These are phyloP conservation scores for Amanita muscaria DNA, from an alignment of 768 basidiomycete genomes.

Conservation along the genomic window DNA sequence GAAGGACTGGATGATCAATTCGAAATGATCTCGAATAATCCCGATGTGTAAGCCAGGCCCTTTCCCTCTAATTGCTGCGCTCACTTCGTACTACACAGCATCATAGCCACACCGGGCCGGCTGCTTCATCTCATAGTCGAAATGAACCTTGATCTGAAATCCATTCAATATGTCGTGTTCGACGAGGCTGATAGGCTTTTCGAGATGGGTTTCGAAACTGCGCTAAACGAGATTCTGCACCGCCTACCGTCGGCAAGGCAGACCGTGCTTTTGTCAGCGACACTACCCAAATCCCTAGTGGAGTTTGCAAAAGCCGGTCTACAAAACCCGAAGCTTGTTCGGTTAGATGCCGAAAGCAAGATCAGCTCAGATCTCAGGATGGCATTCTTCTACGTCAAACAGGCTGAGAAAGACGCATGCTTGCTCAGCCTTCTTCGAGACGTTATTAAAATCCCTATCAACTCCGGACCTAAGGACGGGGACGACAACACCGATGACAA, in stretches of 20 bases:
- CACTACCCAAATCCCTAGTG: constrained; percentile 89
- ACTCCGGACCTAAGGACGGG: constrained; percentile 22
- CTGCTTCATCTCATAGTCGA: constrained; percentile 94
- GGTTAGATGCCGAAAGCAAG: constrained; percentile 94
- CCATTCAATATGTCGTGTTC: constrained; percentile 86
- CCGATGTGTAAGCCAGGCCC: constrained; percentile 72
- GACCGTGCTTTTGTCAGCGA: constrained; percentile 93
- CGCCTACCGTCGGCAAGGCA: constrained; percentile 84
- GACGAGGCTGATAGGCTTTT: constrained; percentile 98
- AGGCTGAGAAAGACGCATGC: constrained; percentile 90
- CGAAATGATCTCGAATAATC: constrained; percentile 87
- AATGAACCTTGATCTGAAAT: constrained; percentile 88
- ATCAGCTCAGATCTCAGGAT: constrained; percentile 89
- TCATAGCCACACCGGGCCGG: constrained; percentile 97
- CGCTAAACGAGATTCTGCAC: constrained; percentile 84
- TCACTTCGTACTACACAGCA: constrained; percentile 40
- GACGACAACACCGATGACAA: constrained; percentile 20
- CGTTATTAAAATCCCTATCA: constrained; percentile 74
- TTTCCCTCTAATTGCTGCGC: constrained; percentile 7
- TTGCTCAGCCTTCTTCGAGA: constrained; percentile 78
- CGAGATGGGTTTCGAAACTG: constrained; percentile 94
- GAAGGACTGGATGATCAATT: constrained; percentile 96
- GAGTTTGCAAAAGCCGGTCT: constrained; percentile 99
- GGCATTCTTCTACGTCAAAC: constrained; percentile 90
- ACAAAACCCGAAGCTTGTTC: constrained; percentile 86